Base-by-base conservation (phyloP, 164 flowering plant genomes). In the Vitis cinerea region DNA sequence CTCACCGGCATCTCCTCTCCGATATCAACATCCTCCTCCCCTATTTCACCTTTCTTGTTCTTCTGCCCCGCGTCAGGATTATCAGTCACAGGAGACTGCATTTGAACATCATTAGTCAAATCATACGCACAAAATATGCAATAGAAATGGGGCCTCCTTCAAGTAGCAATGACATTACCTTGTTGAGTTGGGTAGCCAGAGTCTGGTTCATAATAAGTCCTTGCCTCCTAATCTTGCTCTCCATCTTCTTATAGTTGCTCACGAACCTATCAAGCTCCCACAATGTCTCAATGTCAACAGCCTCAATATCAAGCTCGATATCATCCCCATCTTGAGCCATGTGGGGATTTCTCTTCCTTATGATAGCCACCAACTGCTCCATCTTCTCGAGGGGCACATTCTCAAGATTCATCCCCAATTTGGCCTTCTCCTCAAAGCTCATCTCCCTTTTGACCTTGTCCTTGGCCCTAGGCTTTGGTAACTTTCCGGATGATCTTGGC, bases 231-330 rank as follows among this genome's bases (percentile, higher is more conserved):
- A 86, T 74, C 87, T 88, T 91, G 76, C 86, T 86, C 68, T 77
- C 72, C 85, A 77, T 72, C 75, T 88, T 89, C 79, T 84, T 90
- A 73, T 77, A 86, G 59, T 88, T 83, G 19, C 79, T 73, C 47
- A 87, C 93, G 61, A 88, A 85, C 27, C 94, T 71, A 78, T 92
- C 94, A 50, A 92, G 85, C 69, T 92, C 95, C 97, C 95, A 92
- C 13, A 92, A 82, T 0, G 97, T 92, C 66, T 92, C 95, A 0
- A 68, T 83, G 61, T 90, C 97, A 5, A 90, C 69, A 3, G 77
- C 85, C 74, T 87, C 95, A 51, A 92, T 81, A 56, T 92, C 97
- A 1, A 92, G 83, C 83, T 92, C 97, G 57, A 92, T 84, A 80
- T 92, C 97, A 75, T 88, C 93, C 0, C 87, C 95, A 9, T 87